Evolutionary conservation across 805 yeast species (phyloP), one percentile per base, ranked within the genome.

Genomic region (Debaryomyces maramus): DNA sequence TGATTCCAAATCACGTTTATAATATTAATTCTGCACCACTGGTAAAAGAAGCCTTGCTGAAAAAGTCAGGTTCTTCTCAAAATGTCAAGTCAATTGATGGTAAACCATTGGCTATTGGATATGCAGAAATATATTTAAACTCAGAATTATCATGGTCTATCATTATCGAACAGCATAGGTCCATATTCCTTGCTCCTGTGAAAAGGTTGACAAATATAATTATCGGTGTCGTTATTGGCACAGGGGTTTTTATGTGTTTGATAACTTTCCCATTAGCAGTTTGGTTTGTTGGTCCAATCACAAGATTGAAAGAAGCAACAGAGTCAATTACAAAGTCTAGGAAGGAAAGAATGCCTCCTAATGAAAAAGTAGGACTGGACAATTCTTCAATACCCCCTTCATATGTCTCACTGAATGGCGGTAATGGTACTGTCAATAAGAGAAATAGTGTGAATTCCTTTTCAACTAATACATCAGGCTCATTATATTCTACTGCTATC

Each of bases 231-330:
- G 88, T 86, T 17, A 67, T 89, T 27, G 95, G 86, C 1, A 78
- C 85, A 15, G 93, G 93, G 3, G 86, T 69, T 0, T 75, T 84
- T 46, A 79, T 88, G 70, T 80, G 86, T 48, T 44, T 86, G 1
- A 57, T 86, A n/a, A 87, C 96, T 1, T 77, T 88, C 57, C 90
- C 93, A 4, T 61, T 89, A 39, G 88, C 96, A 0, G 88, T 86
- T 43, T 85, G 81, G 70, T 88, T 90, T 24, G 90, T 88, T 5
- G 64, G 85, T 47, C 97, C 97, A 0, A 88, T 89, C 42, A 75
- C 87, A 31, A 75, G 81, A 42, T 69, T 89, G 31, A 88, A 85
- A 53, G 80, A 80, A 46, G 96, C 95, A 0, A 87, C 96, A 0
- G 96, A 88, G 55, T 77, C 76, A 17, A 77, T 82, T 20, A 76